Evolutionary conservation across 768 basidiomycete genomes (phyloP).

Genomic region (Pleurotus eryngii): DNA sequence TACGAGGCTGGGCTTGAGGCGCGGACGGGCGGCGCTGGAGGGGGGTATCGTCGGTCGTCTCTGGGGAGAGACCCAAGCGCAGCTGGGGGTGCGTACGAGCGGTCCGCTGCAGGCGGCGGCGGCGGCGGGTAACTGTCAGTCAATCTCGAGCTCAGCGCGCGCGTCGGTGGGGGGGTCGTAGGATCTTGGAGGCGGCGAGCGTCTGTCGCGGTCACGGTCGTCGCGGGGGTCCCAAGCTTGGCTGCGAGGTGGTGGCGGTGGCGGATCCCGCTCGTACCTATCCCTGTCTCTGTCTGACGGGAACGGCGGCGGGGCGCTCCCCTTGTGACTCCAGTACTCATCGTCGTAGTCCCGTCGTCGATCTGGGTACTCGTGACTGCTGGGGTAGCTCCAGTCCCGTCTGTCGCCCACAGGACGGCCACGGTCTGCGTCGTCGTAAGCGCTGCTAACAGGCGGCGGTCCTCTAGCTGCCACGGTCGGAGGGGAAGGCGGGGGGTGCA

Average conservation of each 20-base stretch:
- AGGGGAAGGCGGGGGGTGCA: conserved; percentile 27
- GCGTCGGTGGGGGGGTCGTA: conserved; percentile 3
- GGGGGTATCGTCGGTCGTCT: conserved; percentile 26
- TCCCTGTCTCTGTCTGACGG: conserved; percentile 31
- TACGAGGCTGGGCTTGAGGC: conserved; percentile 21
- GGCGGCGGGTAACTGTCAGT: conserved; percentile 10
- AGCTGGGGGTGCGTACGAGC: conserved; percentile 18
- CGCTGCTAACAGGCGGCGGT: neutral
- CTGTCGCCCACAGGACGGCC: conserved; percentile 22
- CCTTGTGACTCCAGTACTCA: conserved; percentile 31
- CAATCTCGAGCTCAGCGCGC: conserved; percentile 8
- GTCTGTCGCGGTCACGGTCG: conserved; percentile 33
- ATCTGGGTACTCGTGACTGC: conserved; percentile 9
- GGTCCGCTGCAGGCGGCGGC: conserved; percentile 8
- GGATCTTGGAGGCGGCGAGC: neutral
- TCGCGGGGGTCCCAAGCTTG: conserved; percentile 39
- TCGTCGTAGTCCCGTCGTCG: conserved; percentile 34
- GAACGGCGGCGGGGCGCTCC: conserved; percentile 14
- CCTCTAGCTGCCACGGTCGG: conserved; percentile 17
- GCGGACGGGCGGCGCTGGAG: conserved; percentile 15
- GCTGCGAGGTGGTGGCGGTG: conserved; percentile 20
- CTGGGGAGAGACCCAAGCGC: conserved; percentile 23
- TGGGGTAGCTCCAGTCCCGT: conserved; percentile 28
- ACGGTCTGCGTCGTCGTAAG: conserved; percentile 32
- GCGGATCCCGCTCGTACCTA: conserved; percentile 34